Evolutionary conservation across 176 grass and related monocot genomes (phyloP).

Genomic region (Oryza rufipogon): DNA sequence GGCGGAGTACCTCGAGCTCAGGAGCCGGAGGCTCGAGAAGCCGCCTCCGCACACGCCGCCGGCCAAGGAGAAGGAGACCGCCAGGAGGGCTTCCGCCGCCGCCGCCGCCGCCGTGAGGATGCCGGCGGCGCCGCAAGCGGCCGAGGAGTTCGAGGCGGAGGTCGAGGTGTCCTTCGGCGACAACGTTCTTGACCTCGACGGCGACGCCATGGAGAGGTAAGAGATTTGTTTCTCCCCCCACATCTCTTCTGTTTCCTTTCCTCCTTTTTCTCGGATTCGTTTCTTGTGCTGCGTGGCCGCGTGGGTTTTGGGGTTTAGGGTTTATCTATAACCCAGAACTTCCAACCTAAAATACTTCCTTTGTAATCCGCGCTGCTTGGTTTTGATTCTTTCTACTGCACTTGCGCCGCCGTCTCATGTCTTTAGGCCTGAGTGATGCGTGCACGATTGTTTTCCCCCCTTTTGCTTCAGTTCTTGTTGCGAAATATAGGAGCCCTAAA

Average conservation of each 20-base stretch:
- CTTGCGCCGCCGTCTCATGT: background rate
- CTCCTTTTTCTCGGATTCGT: background rate
- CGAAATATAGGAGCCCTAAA: background rate
- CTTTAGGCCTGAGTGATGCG: background rate
- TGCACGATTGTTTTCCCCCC: background rate
- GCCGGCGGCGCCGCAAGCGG: background rate
- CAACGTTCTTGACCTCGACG: slow-evolving; percentile 57
- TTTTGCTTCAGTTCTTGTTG: background rate
- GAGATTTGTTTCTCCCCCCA: background rate
- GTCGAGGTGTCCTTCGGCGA: slow-evolving; percentile 64
- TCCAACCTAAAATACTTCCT: background rate
- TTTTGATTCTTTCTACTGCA: background rate
- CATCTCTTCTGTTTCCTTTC: background rate
- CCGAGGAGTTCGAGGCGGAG: slow-evolving; percentile 36
- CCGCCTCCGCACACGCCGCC: slow-evolving; percentile 20
- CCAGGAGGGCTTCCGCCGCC: background rate
- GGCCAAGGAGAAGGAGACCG: slow-evolving; percentile 37
- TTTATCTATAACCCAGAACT: background rate
- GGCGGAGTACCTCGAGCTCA: slow-evolving; percentile 68
- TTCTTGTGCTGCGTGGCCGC: background rate
- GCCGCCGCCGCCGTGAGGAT: background rate
- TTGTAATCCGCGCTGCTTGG: background rate
- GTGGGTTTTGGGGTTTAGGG: slow-evolving; percentile 17
- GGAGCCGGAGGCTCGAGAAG: slow-evolving; percentile 90
- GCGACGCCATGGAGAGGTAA: slow-evolving; percentile 48